Conservation (phyloP, 805 yeast genomes). For the Candida nanaspora region DNA sequence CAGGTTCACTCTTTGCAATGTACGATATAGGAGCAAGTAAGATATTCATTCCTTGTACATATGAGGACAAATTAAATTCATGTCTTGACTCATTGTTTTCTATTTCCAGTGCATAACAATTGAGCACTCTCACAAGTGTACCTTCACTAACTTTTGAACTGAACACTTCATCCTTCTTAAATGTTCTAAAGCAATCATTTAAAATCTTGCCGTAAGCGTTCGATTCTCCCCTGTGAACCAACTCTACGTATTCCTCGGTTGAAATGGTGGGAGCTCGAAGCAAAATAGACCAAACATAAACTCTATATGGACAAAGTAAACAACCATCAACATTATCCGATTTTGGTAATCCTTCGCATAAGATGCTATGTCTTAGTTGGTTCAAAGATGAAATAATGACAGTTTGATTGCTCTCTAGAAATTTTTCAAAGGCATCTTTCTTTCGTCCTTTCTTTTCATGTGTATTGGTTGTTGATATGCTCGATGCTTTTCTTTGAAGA, state of each 20-base stretch:
- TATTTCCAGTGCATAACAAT: constrained; percentile 53
- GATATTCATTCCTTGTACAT: constrained; percentile 93
- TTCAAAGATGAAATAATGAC: constrained; percentile 41
- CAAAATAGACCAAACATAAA: constrained; percentile 76
- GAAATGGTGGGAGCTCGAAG: constrained; percentile 54
- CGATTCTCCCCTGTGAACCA: constrained; percentile 52
- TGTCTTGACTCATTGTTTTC: constrained; percentile 5
- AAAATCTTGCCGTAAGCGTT: constrained; percentile 60
- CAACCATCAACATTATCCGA: constrained; percentile 2
- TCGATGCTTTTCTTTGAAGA: constrained; percentile 13
- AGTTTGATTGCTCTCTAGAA: constrained; percentile 36
- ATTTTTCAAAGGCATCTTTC: constrained; percentile 49
- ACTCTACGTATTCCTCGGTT: constrained; percentile 45
- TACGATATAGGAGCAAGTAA: constrained; percentile 78
- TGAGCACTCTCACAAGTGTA: constrained; percentile 58
- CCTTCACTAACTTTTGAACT: constrained; percentile 62
- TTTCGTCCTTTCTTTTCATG: constrained; percentile 29
- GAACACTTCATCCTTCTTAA: constrained; percentile 66
- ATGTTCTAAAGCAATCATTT: constrained; percentile 81
- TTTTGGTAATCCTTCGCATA: constrained; percentile 37
- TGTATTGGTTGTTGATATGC: constrained; percentile 4
- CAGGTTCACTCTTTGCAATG: constrained; percentile 73
- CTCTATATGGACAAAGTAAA: constrained; percentile 57
- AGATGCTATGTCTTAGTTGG: constrained; percentile 44
- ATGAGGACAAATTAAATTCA: constrained; percentile 29